phyloP scores from a whole-genome alignment of 169 alveolate genomes.

The Plasmodium falciparum region DNA sequence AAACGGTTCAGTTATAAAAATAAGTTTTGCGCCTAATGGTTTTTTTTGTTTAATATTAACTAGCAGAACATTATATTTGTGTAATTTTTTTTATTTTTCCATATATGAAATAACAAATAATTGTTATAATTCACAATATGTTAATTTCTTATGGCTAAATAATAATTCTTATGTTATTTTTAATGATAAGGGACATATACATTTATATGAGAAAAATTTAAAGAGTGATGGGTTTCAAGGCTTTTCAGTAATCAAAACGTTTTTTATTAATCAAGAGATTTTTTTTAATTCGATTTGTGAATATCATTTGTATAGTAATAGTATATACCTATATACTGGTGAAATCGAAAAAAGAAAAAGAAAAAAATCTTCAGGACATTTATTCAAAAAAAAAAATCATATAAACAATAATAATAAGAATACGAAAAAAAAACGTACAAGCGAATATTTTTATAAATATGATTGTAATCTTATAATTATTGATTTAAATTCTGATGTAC shows the following conservation, averaged over 20 bases:
- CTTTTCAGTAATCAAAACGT: constrained; percentile 27
- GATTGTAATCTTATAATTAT: constrained; percentile 68
- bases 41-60: constrained; percentile 75
- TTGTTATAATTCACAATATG: constrained; percentile 56
- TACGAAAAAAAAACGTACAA: constrained; percentile 22
- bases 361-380: constrained; percentile 31
- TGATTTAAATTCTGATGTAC: constrained; percentile 45
- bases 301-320: constrained; percentile 65
- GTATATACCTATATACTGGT: constrained; percentile 64
- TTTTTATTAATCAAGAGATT: constrained; percentile 49
- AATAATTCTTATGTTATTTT: constrained; percentile 49
- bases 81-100: constrained; percentile 72
- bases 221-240: constrained; percentile 51
- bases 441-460: constrained; percentile 64
- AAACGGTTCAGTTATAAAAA: constrained; percentile 66
- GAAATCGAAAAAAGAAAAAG: constrained; percentile 42
- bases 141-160: constrained; percentile 64
- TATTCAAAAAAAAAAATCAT: constrained; percentile 54
- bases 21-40: constrained; percentile 64
- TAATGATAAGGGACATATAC: constrained; percentile 57
- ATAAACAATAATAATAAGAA: neutral
- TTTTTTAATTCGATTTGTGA: constrained; percentile 66
- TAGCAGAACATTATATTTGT: constrained; percentile 53
- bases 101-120: constrained; percentile 35
- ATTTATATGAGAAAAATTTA: constrained; percentile 48